Base-by-base conservation (phyloP, 2,329 filamentous ascomycete genomes). In the Leptographium lundbergii region DNA sequence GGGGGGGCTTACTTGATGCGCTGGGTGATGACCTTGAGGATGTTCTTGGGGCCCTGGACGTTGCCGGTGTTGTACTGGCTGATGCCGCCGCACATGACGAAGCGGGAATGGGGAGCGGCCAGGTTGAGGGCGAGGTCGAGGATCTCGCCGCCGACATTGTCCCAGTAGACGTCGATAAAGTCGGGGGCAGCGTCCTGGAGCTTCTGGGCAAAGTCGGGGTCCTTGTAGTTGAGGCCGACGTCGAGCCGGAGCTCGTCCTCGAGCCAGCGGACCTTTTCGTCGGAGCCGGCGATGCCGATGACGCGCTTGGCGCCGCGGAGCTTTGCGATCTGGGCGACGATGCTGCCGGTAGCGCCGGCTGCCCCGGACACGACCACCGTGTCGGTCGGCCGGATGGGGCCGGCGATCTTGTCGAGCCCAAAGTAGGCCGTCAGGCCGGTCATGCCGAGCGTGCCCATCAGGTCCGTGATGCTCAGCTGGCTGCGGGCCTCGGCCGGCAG, bases 11-110 rank as follows among this genome's bases (percentile, higher is more conserved):
- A 77, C 54, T 72, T 69, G 66, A 80, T 77, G 67, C 81, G 80
- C 72, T 76, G 65, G 6, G 60, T 54, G 9, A 65, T 62, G 27
- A 72, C 63, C 13, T 66, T 60, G 58, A 60, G 59, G 13, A 71
- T 61, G 65, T 72, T 65, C 65, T 75, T 79, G 55, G 80, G 80
- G 0, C 85, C 84, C 60, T 78, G 71, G 52, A 77, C 77, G 47
- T 75, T 76, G 24, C 75, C 69, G 2, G 75, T 68, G 70, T 89
- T 89, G 71, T 89, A 89, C 69, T 85, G 79, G 67, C 79, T 84
- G 72, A 90, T 89, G 63, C 71, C 77, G 55, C 87, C 87, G 71
- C 87, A 89, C 71, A 87, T 86, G 64, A 86, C 81, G 69, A 90
- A 87, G 39, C 86, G 77, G 17, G 86, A 73, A 67, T 79, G 74